Conservation (phyloP, 2,329 filamentous ascomycete species). For the Intubia oerlemansii region DNA sequence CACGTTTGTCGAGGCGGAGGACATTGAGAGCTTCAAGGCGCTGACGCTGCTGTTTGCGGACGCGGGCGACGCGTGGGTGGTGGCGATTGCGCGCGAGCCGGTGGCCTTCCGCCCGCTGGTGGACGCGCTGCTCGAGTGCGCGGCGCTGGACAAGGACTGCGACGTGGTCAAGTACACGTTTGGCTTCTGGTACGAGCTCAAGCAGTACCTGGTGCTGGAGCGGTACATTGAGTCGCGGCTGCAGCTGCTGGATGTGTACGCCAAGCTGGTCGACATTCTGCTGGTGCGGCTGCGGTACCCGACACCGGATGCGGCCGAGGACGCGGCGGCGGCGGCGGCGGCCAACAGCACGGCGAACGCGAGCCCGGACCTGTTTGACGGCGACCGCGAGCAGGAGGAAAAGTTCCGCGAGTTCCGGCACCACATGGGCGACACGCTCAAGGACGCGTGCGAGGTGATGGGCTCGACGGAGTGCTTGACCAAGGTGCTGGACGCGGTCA, state of each 20-base stretch:
- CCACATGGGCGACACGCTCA: conserved; percentile 91
- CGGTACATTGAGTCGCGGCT: conserved; percentile 68
- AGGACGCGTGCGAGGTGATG: conserved; percentile 92
- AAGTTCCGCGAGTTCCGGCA: conserved; percentile 95
- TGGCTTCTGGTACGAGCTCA: conserved; percentile 94
- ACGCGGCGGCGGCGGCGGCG: conserved; percentile 31
- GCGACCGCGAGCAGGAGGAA: conserved; percentile 86
- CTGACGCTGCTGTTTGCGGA: conserved; percentile 82
- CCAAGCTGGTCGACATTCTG: conserved; percentile 80
- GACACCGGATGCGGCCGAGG: conserved; percentile 43
- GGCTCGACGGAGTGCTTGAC: conserved; percentile 76
- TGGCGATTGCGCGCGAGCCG: conserved; percentile 72
- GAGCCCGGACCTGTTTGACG: conserved; percentile 60
- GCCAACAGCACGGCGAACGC: conserved; percentile 32
- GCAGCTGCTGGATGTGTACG: conserved; percentile 61
- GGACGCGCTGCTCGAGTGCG: conserved; percentile 81
- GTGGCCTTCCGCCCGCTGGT: conserved; percentile 65
- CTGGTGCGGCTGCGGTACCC: conserved; percentile 81
- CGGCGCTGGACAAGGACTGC: conserved; percentile 64
- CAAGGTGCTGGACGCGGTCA: conserved; percentile 73
- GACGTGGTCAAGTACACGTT: conserved; percentile 91
- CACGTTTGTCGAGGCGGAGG: conserved; percentile 56
- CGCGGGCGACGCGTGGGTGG: conserved; percentile 84
- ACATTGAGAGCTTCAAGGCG: conserved; percentile 68
- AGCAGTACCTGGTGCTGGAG: conserved; percentile 84